Evolutionary conservation across 805 yeast genomes (phyloP).

Genomic region (Grigorovia yakushimaensis): DNA sequence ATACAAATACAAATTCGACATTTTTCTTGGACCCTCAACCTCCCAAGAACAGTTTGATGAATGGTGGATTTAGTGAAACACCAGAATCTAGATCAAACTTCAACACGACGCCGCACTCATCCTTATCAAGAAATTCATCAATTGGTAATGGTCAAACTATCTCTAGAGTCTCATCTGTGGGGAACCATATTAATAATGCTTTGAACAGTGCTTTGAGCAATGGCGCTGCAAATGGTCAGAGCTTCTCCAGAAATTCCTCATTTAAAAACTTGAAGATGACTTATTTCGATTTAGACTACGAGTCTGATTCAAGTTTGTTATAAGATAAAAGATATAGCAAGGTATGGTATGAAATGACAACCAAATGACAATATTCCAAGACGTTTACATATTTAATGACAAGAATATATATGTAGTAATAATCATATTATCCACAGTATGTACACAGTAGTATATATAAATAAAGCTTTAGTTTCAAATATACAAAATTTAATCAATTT

Average conservation of each 20-base stretch:
- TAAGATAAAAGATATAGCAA: too few relatives aligned
- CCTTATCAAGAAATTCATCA: slow-evolving; percentile 16
- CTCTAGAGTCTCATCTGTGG: background rate
- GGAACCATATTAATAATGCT: background rate
- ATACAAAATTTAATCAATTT: too few relatives aligned
- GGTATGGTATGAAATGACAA: background rate
- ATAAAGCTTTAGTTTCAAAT: too few relatives aligned
- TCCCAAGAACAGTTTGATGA: slow-evolving; percentile 24
- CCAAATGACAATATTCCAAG: background rate
- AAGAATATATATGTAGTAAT: too few relatives aligned
- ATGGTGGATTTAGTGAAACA: slow-evolving; percentile 25
- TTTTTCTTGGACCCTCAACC: slow-evolving; percentile 25
- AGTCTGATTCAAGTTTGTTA: background rate
- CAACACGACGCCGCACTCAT: slow-evolving; percentile 19
- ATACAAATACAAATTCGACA: slow-evolving; percentile 16
- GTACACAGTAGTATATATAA: too few relatives aligned
- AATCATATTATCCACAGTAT: too few relatives aligned
- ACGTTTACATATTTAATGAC: too few relatives aligned
- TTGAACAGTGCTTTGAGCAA: background rate
- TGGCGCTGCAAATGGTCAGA: background rate
- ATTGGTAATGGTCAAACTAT: background rate
- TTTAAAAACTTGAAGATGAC: slow-evolving; percentile 1
- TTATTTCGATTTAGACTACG: slow-evolving; percentile 5
- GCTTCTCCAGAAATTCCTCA: background rate
- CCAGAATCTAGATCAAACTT: slow-evolving; percentile 26